Evolutionary conservation across 345 rosid species (phyloP).

Genomic region (Lepidium sativum): DNA sequence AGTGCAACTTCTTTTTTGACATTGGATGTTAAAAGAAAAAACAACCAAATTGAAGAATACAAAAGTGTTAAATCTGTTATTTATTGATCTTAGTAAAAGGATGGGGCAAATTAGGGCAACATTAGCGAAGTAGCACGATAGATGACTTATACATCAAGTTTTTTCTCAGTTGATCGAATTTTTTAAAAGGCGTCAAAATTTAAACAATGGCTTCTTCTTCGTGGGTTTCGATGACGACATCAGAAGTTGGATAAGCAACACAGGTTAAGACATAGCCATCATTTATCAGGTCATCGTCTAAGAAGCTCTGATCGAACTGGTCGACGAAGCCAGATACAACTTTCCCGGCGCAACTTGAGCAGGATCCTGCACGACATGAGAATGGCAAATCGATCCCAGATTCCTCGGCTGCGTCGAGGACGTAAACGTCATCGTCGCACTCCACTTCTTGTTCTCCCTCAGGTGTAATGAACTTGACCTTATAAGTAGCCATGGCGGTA

Average conservation of each 20-base stretch:
- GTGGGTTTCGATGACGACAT: slow-evolving; percentile 70
- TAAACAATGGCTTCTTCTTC: slow-evolving; percentile 59
- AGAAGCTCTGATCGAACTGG: slow-evolving; percentile 73
- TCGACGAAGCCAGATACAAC: slow-evolving; percentile 42
- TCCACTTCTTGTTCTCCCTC: slow-evolving; percentile 36
- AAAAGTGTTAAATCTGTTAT: not conserved
- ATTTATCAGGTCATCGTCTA: slow-evolving; percentile 55
- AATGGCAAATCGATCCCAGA: too few species aligned
- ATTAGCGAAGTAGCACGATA: not conserved
- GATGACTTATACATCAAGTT: not conserved
- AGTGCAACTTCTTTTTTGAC: not conserved
- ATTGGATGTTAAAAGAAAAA: not conserved
- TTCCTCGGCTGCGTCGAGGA: slow-evolving; percentile 68
- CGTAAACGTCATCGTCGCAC: slow-evolving; percentile 42
- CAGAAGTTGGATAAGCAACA: slow-evolving; percentile 46
- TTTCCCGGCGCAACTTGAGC: too few species aligned
- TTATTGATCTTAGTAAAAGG: not conserved
- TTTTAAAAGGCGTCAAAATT: not conserved
- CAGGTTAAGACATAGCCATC: slow-evolving; percentile 75
- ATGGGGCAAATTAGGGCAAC: not conserved
- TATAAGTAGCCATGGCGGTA: too few species aligned
- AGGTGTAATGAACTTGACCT: too few species aligned
- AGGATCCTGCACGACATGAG: too few species aligned
- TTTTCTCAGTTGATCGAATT: not conserved
- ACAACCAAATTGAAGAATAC: not conserved